Conservation (phyloP, 192 early-diverging fungal genomes). For the Umbelopsis isabellina region DNA sequence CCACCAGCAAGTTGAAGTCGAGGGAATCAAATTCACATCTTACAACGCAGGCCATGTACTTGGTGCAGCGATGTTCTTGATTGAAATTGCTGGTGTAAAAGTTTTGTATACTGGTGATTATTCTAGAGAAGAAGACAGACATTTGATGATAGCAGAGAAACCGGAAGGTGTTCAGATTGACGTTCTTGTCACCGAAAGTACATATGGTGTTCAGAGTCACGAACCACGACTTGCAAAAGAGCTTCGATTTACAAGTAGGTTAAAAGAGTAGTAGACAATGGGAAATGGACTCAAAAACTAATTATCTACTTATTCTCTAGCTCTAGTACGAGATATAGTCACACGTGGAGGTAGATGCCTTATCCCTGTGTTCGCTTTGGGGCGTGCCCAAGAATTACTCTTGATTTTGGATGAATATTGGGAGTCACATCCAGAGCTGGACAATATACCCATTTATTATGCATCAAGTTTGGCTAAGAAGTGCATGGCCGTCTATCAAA, state of each 20-base stretch:
- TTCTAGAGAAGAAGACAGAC: slow-evolving; percentile 98
- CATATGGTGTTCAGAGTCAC: slow-evolving; percentile 96
- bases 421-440: slow-evolving; percentile 85
- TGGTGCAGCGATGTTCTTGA: slow-evolving; percentile 97
- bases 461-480: slow-evolving; percentile 94
- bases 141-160: slow-evolving; percentile 94
- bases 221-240: slow-evolving; percentile 94
- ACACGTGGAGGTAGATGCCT: slow-evolving; percentile 87
- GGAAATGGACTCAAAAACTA: neutral
- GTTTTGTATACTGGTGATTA: slow-evolving; percentile 98
- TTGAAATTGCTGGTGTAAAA: slow-evolving; percentile 87
- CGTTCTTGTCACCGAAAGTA: slow-evolving; percentile 94
- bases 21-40: slow-evolving; percentile 91
- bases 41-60: slow-evolving; percentile 99
- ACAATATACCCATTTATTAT: slow-evolving; percentile 94
- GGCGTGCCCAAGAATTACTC: slow-evolving; percentile 94
- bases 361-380: slow-evolving; percentile 96
- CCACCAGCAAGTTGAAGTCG: slow-evolving; percentile 94
- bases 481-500: slow-evolving; percentile 96
- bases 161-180: slow-evolving; percentile 82
- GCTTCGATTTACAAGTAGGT: slow-evolving; percentile 77
- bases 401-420: slow-evolving; percentile 98
- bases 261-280: neutral
- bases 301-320: slow-evolving; percentile 28
- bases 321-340: slow-evolving; percentile 83